phyloP scores from a whole-genome alignment of 306 rosid genomes.

The Dryas octopetala region DNA sequence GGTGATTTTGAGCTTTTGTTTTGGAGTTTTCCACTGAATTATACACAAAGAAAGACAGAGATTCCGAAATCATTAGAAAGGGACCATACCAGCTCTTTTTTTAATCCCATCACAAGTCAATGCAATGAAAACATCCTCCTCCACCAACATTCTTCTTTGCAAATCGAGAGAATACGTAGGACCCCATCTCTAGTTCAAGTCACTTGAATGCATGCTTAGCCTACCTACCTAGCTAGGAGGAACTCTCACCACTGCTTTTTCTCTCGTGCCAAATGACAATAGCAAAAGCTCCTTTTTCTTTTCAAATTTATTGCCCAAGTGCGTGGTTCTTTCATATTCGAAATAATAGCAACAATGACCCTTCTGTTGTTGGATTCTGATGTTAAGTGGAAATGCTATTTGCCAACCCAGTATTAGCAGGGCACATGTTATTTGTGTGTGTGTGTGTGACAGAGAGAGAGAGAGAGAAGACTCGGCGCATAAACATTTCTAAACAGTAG shows the following conservation, averaged over 20 bases:
- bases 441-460: not conserved
- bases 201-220: not conserved
- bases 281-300: not conserved
- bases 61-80: conserved; percentile 44
- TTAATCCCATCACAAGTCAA: conserved; percentile 15
- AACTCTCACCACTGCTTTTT: conserved; percentile 17
- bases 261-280: not conserved
- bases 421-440: not conserved
- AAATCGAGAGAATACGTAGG: conserved; percentile 13
- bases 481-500: not conserved
- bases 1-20: not conserved
- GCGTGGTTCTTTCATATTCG: not conserved
- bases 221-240: not conserved
- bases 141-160: conserved; percentile 4
- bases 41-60: conserved; percentile 36
- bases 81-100: conserved; percentile 15
- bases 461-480: not conserved
- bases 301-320: not conserved
- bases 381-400: not conserved
- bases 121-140: conserved; percentile 14
- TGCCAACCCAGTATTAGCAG: not conserved
- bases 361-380: conserved; percentile 1
- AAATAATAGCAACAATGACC: not conserved
- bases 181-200: not conserved
- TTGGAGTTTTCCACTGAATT: conserved; percentile 35